phyloP scores from a whole-genome alignment of 2,329 filamentous ascomycete genomes.

The Colletotrichum paranaense region DNA sequence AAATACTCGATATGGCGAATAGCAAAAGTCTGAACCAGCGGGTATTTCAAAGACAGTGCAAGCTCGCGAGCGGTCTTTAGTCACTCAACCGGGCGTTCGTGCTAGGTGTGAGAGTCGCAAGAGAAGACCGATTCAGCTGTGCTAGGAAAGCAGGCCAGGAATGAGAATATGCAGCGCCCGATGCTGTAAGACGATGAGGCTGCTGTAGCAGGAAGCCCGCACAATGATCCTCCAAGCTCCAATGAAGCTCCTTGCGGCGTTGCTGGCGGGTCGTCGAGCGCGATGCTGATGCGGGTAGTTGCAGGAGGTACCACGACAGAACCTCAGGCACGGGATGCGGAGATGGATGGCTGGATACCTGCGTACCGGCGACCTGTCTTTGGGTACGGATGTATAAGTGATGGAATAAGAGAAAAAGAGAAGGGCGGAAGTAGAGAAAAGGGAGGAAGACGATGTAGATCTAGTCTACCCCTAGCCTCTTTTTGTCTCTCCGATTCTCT shows the following conservation, averaged over 20 bases:
- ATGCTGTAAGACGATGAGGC: conserved; percentile 56
- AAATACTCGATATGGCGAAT: neutral
- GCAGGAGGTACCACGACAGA: conserved; percentile 52
- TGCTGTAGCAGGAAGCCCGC: conserved; percentile 63
- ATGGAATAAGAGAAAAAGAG: conserved; percentile 33
- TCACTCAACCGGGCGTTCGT: neutral
- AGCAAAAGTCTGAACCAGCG: neutral
- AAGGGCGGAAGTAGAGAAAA: conserved; percentile 21
- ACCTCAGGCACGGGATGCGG: conserved; percentile 45
- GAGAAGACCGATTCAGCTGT: neutral
- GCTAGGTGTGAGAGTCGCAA: neutral
- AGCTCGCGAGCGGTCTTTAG: conserved; percentile 15
- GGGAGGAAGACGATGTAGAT: conserved; percentile 35
- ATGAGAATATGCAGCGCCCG: conserved; percentile 40
- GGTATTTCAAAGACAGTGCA: neutral
- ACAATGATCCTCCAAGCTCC: conserved; percentile 53
- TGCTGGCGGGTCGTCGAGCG: conserved; percentile 54
- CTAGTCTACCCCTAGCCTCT: conserved; percentile 23
- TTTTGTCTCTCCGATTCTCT: conserved; percentile 14
- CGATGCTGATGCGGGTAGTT: conserved; percentile 56
- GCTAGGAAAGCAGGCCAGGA: conserved; percentile 43
- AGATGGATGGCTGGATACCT: conserved; percentile 28
- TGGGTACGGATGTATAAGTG: conserved; percentile 4
- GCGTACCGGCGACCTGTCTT: conserved; percentile 7
- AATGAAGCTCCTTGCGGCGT: conserved; percentile 63